Evolutionary conservation across 805 yeast genomes (phyloP), one percentile per base, ranked within the genome.

Genomic region (Saccharomycopsis fermentans): DNA sequence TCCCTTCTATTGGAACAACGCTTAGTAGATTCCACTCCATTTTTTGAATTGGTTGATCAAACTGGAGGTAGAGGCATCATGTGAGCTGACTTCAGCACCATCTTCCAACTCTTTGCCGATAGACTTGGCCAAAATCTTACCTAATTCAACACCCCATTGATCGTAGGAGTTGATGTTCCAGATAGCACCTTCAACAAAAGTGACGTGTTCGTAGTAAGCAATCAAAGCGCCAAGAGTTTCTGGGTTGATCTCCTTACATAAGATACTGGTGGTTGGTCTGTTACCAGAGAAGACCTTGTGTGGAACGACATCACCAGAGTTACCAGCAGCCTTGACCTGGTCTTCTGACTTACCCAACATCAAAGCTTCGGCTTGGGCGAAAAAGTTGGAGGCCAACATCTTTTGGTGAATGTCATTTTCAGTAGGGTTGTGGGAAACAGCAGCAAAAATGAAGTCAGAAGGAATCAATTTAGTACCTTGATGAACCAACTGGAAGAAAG

Each of bases 81-180:
- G 99, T 61, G 82, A 70, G 37, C 76, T 71, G 58, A 87, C 83
- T 58, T 76, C 73, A 52, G 72, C 70, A 34, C 75, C 68, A 70
- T 79, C 81, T 67, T 87, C 87, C 70, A 94, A 83, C 77, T 94
- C 97, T 68, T 81, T 81, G 68, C 95, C 92, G 69, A 94, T 92
- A 60, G 81, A 94, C 84, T 94, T 94, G 71, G 99, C 99, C 71
- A 94, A 83, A 57, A 87, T 95, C 79, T 94, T 94, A 73, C 99
- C 99, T 68, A 94, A 87, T 79, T 94, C 99, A 69, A 94, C 99
- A 76, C 99, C 99, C 96, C 98, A 94, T 80, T 94, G 99, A 79
- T 94, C 99, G 72, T 90, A 94, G 19, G 98, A 92, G 84, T 94
- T 94, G 79, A 94, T 91, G 82, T 95, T 94, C 99, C 99, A 92